phyloP scores from a whole-genome alignment of 495 filamentous ascomycete genomes.

The Zalerion maritima region DNA sequence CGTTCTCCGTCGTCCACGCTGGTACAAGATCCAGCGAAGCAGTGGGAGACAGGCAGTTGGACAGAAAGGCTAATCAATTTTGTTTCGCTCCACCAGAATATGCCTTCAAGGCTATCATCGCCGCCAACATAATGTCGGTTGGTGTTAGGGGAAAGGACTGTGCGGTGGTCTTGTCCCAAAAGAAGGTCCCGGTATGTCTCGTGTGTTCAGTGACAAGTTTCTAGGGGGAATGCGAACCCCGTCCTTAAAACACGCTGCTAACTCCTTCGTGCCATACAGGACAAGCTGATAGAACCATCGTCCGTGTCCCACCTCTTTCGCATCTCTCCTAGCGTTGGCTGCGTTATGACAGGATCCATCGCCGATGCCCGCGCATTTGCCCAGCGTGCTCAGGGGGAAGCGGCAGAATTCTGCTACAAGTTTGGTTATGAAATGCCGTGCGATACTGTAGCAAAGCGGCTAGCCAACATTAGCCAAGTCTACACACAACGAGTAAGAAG shows the following conservation, averaged over 20 bases:
- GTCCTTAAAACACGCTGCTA: conserved; percentile 15
- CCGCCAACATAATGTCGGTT: conserved; percentile 95
- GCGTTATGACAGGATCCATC: conserved; percentile 97
- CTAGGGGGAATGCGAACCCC: conserved; percentile 4
- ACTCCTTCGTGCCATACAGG: conserved; percentile 37
- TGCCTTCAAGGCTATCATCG: conserved; percentile 99
- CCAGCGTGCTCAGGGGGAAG: conserved; percentile 83
- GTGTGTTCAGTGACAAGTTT: no score
- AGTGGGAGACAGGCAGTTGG: conserved; percentile 1
- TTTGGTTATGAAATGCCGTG: conserved; percentile 99
- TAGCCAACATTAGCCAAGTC: conserved; percentile 98
- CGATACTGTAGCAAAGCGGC: conserved; percentile 85
- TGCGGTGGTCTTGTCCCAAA: conserved; percentile 93
- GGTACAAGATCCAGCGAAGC: no score
- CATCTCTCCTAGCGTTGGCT: conserved; percentile 89
- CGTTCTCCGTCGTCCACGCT: conserved; percentile 1
- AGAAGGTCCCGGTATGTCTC: conserved; percentile 88
- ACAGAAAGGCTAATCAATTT: conserved; percentile 9
- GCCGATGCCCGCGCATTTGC: conserved; percentile 90
- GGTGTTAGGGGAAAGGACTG: conserved; percentile 92
- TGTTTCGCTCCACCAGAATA: conserved; percentile 62
- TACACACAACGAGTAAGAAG: conserved; percentile 83
- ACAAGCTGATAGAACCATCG: conserved; percentile 94
- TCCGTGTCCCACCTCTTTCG: conserved; percentile 97
- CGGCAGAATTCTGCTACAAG: conserved; percentile 95